phyloP scores from a whole-genome alignment of 2,329 filamentous ascomycete genomes.

The Ophiocordyceps camponoti-rufipedis region DNA sequence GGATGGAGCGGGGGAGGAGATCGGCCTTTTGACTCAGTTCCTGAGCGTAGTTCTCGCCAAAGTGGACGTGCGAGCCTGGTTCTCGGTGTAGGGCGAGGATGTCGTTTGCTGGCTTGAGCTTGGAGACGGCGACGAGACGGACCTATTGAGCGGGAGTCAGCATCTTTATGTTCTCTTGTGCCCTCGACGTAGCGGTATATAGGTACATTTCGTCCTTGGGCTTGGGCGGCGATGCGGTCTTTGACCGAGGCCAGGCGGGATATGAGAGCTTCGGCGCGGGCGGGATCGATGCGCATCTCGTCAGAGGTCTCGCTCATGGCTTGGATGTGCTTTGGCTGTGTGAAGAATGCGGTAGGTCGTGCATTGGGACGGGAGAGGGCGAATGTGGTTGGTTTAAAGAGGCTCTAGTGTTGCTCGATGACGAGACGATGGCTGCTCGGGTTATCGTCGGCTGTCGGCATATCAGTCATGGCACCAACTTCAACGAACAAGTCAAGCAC shows the following conservation, averaged over 20 bases:
- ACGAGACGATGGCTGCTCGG: slow-evolving; percentile 6
- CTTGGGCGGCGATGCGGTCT: slow-evolving; percentile 34
- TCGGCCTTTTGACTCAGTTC: slow-evolving; percentile 76
- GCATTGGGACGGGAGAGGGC: neutral
- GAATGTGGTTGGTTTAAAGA: neutral
- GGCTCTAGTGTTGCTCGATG: neutral
- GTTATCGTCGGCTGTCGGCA: slow-evolving; percentile 14
- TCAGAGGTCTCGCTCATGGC: slow-evolving; percentile 22
- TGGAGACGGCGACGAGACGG: slow-evolving; percentile 85
- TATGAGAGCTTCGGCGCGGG: slow-evolving; percentile 42
- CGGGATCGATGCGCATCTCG: slow-evolving; percentile 43
- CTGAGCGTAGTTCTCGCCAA: slow-evolving; percentile 92
- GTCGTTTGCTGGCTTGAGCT: slow-evolving; percentile 85
- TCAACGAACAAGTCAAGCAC: too few species aligned
- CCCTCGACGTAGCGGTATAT: slow-evolving; percentile 7
- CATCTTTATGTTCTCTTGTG: too few species aligned
- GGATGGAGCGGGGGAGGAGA: slow-evolving; percentile 56
- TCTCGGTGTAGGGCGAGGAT: slow-evolving; percentile 64
- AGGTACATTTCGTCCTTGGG: slow-evolving; percentile 35
- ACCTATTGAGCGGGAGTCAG: slow-evolving; percentile 26
- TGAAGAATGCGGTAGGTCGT: neutral
- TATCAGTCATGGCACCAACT: too few species aligned
- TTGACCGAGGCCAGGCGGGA: slow-evolving; percentile 43
- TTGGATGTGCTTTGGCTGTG: neutral
- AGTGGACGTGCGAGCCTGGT: slow-evolving; percentile 48